These are phyloP conservation scores for Albugo candida DNA, from an alignment of 352 stramenopile species.

Conservation along the genomic window DNA sequence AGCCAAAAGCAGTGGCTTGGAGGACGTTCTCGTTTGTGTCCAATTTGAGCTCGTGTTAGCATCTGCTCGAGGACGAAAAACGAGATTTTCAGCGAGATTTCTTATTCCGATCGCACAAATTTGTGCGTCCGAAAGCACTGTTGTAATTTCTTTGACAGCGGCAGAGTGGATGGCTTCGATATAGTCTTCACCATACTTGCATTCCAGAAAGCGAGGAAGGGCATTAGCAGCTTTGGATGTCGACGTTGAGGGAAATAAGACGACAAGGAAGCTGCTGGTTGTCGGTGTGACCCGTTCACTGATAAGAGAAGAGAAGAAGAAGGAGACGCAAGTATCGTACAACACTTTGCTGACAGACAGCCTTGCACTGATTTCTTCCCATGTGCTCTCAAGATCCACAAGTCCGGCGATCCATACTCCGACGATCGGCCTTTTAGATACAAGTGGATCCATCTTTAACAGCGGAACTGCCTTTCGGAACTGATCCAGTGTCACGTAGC, in stretches of 20 bases:
- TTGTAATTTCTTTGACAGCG: too few species aligned
- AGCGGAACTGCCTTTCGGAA: conserved; percentile 57
- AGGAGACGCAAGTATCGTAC: conserved; percentile 34
- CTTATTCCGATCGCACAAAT: too few species aligned
- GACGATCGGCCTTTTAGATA: conserved; percentile 41
- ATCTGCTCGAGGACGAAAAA: too few species aligned
- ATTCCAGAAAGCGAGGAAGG: too few species aligned
- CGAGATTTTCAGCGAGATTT: too few species aligned
- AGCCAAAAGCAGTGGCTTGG: too few species aligned
- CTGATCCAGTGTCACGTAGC: conserved; percentile 51
- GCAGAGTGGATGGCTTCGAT: too few species aligned
- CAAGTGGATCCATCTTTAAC: conserved; percentile 47
- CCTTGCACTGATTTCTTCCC: conserved; percentile 13
- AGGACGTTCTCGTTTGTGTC: too few species aligned
- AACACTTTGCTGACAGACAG: conserved; percentile 3
- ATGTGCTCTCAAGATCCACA: conserved; percentile 29
- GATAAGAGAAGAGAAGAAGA: conserved; percentile 24
- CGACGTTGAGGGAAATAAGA: conserved; percentile 19
- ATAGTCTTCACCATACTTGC: too few species aligned
- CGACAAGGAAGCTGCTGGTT: conserved; percentile 42
- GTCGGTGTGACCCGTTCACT: conserved; percentile 35
- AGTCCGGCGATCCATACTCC: conserved; percentile 50
- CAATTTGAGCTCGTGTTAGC: too few species aligned
- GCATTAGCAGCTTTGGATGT: too few species aligned
- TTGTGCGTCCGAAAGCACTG: too few species aligned